phyloP scores from a whole-genome alignment of 2,329 filamentous ascomycete species.

The Phialocephala sp. region DNA sequence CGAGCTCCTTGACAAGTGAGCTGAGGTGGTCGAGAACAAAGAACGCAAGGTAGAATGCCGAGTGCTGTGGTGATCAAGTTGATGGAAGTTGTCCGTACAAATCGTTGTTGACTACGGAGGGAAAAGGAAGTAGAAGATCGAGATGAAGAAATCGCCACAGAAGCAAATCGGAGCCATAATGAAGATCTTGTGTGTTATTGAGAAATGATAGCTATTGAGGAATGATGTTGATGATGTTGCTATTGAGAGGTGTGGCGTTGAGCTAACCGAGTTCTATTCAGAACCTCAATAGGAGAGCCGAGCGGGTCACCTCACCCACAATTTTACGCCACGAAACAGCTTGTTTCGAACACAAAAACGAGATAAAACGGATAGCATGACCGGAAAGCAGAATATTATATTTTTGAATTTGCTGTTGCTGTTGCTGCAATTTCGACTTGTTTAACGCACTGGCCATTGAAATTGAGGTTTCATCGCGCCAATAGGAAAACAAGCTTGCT shows the following conservation, averaged over 20 bases:
- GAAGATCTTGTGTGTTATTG: conserved; percentile 19
- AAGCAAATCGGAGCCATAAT: neutral
- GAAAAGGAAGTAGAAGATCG: conserved; percentile 10
- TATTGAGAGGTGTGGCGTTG: conserved; percentile 15
- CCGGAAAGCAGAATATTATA: neutral
- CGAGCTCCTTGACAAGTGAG: neutral
- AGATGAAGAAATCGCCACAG: neutral
- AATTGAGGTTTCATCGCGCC: neutral
- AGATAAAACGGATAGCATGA: neutral
- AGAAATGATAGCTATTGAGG: conserved; percentile 18
- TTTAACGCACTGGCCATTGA: neutral
- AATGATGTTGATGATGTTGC: conserved; percentile 1
- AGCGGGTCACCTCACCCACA: neutral
- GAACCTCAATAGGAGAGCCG: conserved; percentile 28
- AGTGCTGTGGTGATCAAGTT: neutral
- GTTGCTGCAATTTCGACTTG: neutral
- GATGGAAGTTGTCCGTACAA: neutral
- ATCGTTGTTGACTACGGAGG: conserved; percentile 3
- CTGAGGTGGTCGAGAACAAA: neutral
- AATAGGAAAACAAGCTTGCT: neutral
- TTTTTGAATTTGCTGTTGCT: neutral
- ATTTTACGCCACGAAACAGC: neutral
- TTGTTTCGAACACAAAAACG: neutral
- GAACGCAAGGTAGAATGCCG: neutral
- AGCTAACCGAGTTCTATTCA: conserved; percentile 31